phyloP scores from a whole-genome alignment of 305 asterid genomes.

The Solanum hybrid region DNA sequence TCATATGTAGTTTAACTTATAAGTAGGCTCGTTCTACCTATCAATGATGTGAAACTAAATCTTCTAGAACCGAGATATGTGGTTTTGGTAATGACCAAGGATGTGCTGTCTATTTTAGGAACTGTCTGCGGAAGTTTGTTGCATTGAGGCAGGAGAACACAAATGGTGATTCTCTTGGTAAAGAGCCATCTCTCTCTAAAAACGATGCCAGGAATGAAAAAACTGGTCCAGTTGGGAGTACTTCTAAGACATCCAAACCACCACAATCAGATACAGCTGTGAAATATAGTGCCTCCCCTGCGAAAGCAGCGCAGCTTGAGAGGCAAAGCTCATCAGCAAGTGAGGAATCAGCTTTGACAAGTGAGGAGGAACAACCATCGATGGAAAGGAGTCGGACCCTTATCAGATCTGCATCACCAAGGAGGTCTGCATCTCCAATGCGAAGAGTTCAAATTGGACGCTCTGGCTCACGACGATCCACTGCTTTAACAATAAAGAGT shows the following conservation, averaged over 20 bases:
- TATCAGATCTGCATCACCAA: constrained; percentile 74
- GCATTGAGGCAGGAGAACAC: constrained; percentile 33
- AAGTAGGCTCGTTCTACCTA: neutral
- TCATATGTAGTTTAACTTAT: neutral
- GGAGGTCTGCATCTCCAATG: constrained; percentile 98
- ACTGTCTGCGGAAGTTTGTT: constrained; percentile 43
- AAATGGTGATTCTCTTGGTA: constrained; percentile 18
- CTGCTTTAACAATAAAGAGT: constrained; percentile 84
- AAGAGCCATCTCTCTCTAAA: constrained; percentile 9
- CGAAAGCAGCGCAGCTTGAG: constrained; percentile 75
- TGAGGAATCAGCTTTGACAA: constrained; percentile 54
- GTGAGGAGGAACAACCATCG: constrained; percentile 64
- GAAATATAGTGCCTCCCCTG: constrained; percentile 74
- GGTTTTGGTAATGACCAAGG: neutral
- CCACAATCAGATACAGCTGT: constrained; percentile 41
- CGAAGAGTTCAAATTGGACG: constrained; percentile 90
- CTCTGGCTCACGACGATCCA: constrained; percentile 81
- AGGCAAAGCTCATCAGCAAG: constrained; percentile 70
- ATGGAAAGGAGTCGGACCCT: constrained; percentile 70
- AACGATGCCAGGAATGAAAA: constrained; percentile 14
- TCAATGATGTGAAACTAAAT: neutral
- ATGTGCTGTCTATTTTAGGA: constrained; percentile 39
- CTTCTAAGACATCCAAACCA: constrained; percentile 4
- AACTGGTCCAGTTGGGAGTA: constrained; percentile 24
- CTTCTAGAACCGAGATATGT: neutral